Evolutionary conservation across 148 eudicot genomes (phyloP).

Genomic region (Limonium bicolor): DNA sequence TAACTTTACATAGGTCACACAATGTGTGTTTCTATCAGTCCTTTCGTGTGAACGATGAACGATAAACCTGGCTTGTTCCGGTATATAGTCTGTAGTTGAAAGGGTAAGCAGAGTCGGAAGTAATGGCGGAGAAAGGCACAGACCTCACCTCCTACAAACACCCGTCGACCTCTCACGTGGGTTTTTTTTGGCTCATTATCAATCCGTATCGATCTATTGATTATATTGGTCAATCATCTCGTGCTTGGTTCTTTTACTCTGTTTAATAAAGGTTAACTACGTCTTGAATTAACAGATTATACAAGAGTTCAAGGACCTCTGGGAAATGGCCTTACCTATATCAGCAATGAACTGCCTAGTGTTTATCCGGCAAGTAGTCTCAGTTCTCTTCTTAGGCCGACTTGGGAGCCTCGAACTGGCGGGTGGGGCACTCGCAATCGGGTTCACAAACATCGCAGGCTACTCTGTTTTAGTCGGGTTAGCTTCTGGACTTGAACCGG

Average conservation of each 20-base stretch:
- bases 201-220: neutral
- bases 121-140: conserved; percentile 39
- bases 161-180: conserved; percentile 67
- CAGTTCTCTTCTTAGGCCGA: conserved; percentile 68
- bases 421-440: conserved; percentile 81
- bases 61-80: no score
- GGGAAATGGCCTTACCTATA: conserved; percentile 50
- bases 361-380: conserved; percentile 61
- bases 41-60: no score
- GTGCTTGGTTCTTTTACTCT: neutral
- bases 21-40: no score
- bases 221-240: neutral
- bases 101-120: no score
- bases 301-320: conserved; percentile 57
- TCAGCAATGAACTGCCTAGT: conserved; percentile 48
- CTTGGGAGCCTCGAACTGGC: conserved; percentile 76
- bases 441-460: conserved; percentile 79
- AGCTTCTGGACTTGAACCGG: conserved; percentile 87
- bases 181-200: neutral
- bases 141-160: conserved; percentile 43
- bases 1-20: no score
- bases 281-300: conserved; percentile 31
- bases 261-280: neutral
- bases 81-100: no score
- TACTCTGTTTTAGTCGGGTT: conserved; percentile 76